A percentile compares a stretch with the other conserved stretches of the same genome.
These are phyloP conservation scores for Globisporangium canariense DNA, from an alignment of 352 stramenopile genomes.

Conservation along the genomic window DNA sequence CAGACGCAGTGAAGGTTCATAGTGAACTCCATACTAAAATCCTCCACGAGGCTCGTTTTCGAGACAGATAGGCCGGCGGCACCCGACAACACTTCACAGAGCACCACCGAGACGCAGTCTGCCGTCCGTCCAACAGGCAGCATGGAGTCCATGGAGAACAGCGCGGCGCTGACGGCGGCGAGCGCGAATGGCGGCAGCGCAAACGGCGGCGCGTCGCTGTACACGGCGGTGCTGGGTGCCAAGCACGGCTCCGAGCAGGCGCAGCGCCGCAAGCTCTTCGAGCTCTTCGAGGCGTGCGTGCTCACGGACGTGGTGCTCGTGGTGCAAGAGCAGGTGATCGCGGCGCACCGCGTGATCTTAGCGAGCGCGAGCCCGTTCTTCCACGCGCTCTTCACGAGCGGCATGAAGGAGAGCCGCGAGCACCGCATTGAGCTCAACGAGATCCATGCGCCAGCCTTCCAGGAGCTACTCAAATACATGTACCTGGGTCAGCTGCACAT, in stretches of 20 bases:
- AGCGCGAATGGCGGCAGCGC: not conserved
- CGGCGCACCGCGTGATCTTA: conserved; percentile 61
- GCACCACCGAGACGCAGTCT: not conserved
- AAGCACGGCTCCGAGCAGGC: conserved; percentile 19
- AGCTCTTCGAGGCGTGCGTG: conserved; percentile 39
- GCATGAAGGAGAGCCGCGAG: conserved; percentile 56
- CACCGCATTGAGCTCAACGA: conserved; percentile 50
- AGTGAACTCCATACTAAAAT: conserved; percentile 7
- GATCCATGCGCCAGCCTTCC: conserved; percentile 40
- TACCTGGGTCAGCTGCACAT: conserved; percentile 60
- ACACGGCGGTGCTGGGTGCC: conserved; percentile 14
- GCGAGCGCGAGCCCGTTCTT: conserved; percentile 68
- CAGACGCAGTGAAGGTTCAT: conserved; percentile 9
- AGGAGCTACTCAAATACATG: conserved; percentile 60
- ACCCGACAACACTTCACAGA: not conserved
- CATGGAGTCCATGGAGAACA: conserved; percentile 31
- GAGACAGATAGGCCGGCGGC: not conserved
- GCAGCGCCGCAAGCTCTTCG: conserved; percentile 42
- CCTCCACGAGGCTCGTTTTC: not conserved
- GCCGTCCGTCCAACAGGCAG: not conserved
- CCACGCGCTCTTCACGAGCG: conserved; percentile 68
- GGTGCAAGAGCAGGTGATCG: conserved; percentile 39
- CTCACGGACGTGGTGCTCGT: conserved; percentile 70
- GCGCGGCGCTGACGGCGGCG: conserved; percentile 7
- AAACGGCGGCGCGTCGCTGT: conserved; percentile 6